Percentiles rank a stretch among this genome's conserved stretches.
These are phyloP conservation scores for Serendipita sp. DNA, from an alignment of 1,284 basidiomycete genomes.

Conservation along the genomic window DNA sequence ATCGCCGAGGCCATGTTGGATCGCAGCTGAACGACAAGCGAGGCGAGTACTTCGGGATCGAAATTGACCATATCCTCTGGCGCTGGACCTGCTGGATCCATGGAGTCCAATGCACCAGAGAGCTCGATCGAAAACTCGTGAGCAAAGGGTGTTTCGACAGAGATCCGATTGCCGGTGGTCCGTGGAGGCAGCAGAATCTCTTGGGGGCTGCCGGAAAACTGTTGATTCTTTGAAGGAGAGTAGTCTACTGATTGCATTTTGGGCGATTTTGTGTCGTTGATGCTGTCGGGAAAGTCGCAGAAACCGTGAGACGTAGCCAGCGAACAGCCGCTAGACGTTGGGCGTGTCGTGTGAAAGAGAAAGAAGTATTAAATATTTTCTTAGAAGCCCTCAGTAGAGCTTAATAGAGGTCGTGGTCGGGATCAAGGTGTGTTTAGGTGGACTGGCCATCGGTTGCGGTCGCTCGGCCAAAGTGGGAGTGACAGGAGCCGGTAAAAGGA, in stretches of 20 bases:
- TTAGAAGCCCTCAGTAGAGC: background rate
- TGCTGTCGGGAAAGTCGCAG: background rate
- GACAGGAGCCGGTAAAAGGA: background rate
- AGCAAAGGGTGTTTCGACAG: background rate
- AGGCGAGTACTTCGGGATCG: slow-evolving; percentile 2
- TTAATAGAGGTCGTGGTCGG: slow-evolving; percentile 1
- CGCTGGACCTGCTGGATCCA: background rate
- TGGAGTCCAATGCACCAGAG: background rate
- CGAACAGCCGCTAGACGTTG: no score
- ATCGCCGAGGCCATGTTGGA: background rate
- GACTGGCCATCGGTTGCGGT: background rate
- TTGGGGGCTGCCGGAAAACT: background rate
- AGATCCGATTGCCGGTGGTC: background rate
- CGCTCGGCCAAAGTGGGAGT: background rate
- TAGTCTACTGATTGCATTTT: background rate
- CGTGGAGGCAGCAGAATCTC: background rate
- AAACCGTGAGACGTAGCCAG: background rate
- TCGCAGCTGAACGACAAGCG: slow-evolving; percentile 1
- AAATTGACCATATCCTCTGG: background rate
- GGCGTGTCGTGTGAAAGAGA: no score
- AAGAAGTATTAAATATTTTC: no score
- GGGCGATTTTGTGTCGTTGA: background rate
- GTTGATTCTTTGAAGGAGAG: background rate
- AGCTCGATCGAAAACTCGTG: background rate
- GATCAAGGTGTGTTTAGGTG: background rate